These are phyloP conservation scores for Guillardia theta DNA, from an alignment of 78 protist species.

Conservation along the genomic window DNA sequence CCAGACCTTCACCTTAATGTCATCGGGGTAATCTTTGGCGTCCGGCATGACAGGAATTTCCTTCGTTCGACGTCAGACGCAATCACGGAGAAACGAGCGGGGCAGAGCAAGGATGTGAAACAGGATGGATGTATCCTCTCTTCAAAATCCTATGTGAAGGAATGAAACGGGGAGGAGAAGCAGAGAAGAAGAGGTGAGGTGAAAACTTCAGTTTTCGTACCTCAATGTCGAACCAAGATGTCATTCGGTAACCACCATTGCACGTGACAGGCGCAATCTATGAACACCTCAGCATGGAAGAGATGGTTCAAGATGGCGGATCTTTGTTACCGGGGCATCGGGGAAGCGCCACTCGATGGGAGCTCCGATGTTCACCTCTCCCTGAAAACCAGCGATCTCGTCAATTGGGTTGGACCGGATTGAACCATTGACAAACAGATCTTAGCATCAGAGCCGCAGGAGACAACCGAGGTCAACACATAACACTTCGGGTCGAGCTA, in stretches of 20 bases:
- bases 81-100: too few species aligned
- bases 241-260: conserved; percentile 4
- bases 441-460: too few species aligned
- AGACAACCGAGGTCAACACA: too few species aligned
- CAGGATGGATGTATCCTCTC: too few species aligned
- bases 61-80: background rate
- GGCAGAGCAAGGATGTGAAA: too few species aligned
- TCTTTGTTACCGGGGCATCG: background rate
- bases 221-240: background rate
- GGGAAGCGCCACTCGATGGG: conserved; percentile 24
- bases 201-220: background rate
- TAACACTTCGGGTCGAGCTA: too few species aligned
- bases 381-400: too few species aligned
- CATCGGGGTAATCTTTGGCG: background rate
- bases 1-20: background rate
- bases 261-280: background rate
- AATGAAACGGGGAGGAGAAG: too few species aligned
- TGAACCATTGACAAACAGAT: too few species aligned
- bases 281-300: background rate
- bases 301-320: background rate
- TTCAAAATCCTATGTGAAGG: too few species aligned
- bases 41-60: background rate
- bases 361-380: background rate
- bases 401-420: too few species aligned
- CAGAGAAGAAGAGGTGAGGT: too few species aligned